phyloP scores from a whole-genome alignment of 1,284 basidiomycete genomes.

The Pterulicium gracile region DNA sequence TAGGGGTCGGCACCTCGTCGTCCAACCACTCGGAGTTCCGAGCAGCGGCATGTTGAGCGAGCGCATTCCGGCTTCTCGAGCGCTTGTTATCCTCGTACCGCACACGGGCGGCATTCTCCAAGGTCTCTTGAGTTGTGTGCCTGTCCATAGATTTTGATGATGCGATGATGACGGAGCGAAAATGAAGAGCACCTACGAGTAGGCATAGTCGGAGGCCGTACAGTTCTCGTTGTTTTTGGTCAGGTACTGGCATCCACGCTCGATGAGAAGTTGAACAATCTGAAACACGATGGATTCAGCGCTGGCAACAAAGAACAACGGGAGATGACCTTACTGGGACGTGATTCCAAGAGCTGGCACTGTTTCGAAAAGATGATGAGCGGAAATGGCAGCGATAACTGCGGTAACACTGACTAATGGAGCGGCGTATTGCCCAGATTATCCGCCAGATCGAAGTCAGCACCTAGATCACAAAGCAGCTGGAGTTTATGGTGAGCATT shows the following conservation, averaged over 20 bases:
- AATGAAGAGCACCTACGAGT: slow-evolving; percentile 67
- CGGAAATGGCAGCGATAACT: slow-evolving; percentile 8
- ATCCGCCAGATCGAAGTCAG: slow-evolving; percentile 82
- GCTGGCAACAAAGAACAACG: slow-evolving; percentile 1
- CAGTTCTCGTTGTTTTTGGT: slow-evolving; percentile 86
- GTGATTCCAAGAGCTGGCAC: slow-evolving; percentile 80
- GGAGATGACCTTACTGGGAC: slow-evolving; percentile 42
- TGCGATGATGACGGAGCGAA: slow-evolving; percentile 5
- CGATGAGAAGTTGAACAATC: slow-evolving; percentile 81
- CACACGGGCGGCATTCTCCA: slow-evolving; percentile 65
- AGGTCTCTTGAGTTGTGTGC: slow-evolving; percentile 57
- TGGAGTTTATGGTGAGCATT: too few relatives aligned
- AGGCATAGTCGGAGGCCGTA: slow-evolving; percentile 86
- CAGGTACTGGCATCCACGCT: slow-evolving; percentile 75
- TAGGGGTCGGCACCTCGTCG: not conserved
- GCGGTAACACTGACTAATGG: slow-evolving; percentile 65
- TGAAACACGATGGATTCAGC: slow-evolving; percentile 18
- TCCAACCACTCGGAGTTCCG: not conserved
- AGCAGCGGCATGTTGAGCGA: slow-evolving; percentile 33
- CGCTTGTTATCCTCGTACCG: slow-evolving; percentile 74
- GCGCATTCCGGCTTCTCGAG: slow-evolving; percentile 45
- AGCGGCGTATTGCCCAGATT: slow-evolving; percentile 86
- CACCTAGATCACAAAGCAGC: slow-evolving; percentile 83
- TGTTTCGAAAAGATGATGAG: slow-evolving; percentile 20
- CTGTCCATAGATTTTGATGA: slow-evolving; percentile 21